Conservation (phyloP, 805 yeast genomes). For the Yamadazyma olivae region DNA sequence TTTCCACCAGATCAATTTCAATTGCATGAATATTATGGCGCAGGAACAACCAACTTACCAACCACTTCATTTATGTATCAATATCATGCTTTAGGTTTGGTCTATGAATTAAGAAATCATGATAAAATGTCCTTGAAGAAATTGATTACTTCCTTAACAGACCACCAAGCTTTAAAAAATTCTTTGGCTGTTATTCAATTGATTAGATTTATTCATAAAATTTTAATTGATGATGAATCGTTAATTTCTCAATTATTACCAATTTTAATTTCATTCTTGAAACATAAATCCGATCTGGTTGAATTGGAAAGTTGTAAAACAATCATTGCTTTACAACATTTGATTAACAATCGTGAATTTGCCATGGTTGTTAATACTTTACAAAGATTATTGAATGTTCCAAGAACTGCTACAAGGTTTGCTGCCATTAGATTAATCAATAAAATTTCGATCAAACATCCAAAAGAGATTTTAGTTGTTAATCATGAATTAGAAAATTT, state of each 20-base stretch:
- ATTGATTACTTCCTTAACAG: slow-evolving; percentile 74
- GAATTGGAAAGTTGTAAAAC: slow-evolving; percentile 89
- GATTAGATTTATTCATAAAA: slow-evolving; percentile 75
- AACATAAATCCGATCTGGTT: slow-evolving; percentile 83
- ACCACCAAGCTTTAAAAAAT: slow-evolving; percentile 61
- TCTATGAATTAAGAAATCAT: slow-evolving; percentile 83
- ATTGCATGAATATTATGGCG: slow-evolving; percentile 55
- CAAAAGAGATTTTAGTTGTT: slow-evolving; percentile 74
- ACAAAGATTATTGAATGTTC: slow-evolving; percentile 76
- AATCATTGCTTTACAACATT: slow-evolving; percentile 49
- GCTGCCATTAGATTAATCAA: slow-evolving; percentile 91
- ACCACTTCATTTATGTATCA: slow-evolving; percentile 80
- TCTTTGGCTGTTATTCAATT: slow-evolving; percentile 84
- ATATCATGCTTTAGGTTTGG: slow-evolving; percentile 91
- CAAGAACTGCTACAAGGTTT: slow-evolving; percentile 85
- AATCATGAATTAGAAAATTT: slow-evolving; percentile 83
- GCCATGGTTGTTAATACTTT: slow-evolving; percentile 70
- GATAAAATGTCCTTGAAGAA: slow-evolving; percentile 94
- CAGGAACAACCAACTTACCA: slow-evolving; percentile 50
- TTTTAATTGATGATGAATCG: slow-evolving; percentile 69
- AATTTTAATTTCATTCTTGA: slow-evolving; percentile 61
- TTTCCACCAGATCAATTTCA: slow-evolving; percentile 49
- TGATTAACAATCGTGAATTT: slow-evolving; percentile 61
- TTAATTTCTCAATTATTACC: slow-evolving; percentile 58
- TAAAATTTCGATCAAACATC: slow-evolving; percentile 76